A percentile compares a stretch with the other conserved stretches of the same genome.
phyloP scores from a whole-genome alignment of 108 stramenopile species.

The Nitzschia putrida region DNA sequence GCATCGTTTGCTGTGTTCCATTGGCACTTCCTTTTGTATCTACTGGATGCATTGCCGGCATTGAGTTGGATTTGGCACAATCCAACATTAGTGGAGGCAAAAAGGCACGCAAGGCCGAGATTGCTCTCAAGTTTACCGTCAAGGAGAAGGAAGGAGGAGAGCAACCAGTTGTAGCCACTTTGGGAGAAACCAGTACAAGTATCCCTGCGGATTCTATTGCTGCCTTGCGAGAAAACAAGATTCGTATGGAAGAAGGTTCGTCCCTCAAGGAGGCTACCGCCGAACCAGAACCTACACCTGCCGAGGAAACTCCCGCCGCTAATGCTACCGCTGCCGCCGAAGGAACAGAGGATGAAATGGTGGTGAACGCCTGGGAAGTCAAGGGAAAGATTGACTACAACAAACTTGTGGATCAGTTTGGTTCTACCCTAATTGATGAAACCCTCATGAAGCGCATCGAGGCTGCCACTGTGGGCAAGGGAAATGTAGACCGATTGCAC shows the following conservation, averaged over 20 bases:
- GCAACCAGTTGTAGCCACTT: not conserved
- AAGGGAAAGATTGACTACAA: constrained; percentile 93
- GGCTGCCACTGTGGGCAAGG: constrained; percentile 76
- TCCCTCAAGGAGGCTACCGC: constrained; percentile 12
- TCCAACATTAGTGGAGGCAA: constrained; percentile 46
- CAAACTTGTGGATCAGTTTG: constrained; percentile 93
- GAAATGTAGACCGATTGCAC: constrained; percentile 82
- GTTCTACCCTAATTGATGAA: constrained; percentile 79
- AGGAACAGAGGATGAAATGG: constrained; percentile 75
- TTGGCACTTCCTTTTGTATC: constrained; percentile 38
- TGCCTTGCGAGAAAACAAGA: constrained; percentile 35
- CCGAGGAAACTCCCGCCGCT: constrained; percentile 15
- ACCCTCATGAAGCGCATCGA: constrained; percentile 66
- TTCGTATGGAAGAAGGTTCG: constrained; percentile 52
- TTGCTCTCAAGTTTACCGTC: constrained; percentile 66
- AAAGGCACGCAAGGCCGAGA: constrained; percentile 63
- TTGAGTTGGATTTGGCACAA: constrained; percentile 35
- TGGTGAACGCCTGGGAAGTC: constrained; percentile 86
- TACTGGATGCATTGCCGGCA: constrained; percentile 30
- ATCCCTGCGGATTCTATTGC: constrained; percentile 10
- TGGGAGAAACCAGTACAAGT: not conserved
- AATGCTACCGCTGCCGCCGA: not conserved
- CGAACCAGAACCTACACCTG: constrained; percentile 5
- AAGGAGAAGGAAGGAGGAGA: constrained; percentile 22
- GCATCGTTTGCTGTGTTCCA: constrained; percentile 34